A percentile compares a stretch with the other conserved stretches of the same genome.
phyloP scores from a whole-genome alignment of 2,329 filamentous ascomycete genomes.

The Pseudogymnoascus sp. region DNA sequence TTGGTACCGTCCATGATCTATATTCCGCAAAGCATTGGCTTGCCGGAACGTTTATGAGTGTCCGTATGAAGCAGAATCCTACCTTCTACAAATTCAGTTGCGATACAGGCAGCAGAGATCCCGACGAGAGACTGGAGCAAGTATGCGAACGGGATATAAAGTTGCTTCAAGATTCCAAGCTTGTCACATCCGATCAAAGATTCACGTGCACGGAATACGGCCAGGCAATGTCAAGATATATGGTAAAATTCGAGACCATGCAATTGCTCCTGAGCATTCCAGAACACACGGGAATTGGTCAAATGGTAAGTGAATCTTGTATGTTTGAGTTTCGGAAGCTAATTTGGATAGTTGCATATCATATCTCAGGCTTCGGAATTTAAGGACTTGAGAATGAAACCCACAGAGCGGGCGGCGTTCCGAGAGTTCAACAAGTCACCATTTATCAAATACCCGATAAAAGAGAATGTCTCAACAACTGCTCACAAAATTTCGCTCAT shows the following conservation, averaged over 20 bases:
- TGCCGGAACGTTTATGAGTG: conserved; percentile 67
- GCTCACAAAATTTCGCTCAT: conserved; percentile 72
- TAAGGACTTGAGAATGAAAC: conserved; percentile 61
- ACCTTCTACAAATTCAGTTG: conserved; percentile 60
- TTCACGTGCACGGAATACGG: conserved; percentile 66
- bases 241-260: conserved; percentile 75
- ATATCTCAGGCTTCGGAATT: conserved; percentile 67
- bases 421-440: conserved; percentile 64
- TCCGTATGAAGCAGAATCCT: conserved; percentile 65
- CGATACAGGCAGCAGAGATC: conserved; percentile 38
- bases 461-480: conserved; percentile 55
- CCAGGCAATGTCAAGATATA: conserved; percentile 75
- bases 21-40: conserved; percentile 67
- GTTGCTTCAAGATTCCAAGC: conserved; percentile 50
- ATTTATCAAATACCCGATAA: conserved; percentile 64
- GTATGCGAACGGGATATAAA: conserved; percentile 65
- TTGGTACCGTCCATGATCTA: conserved; percentile 62
- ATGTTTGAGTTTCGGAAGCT: background rate
- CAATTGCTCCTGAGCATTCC: conserved; percentile 57
- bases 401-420: conserved; percentile 61
- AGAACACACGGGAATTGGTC: conserved; percentile 51
- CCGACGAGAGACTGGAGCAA: conserved; percentile 58
- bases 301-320: conserved; percentile 52
- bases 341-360: conserved; percentile 48
- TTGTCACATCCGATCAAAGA: conserved; percentile 43